A percentile compares a stretch with the other conserved stretches of the same genome.
Evolutionary conservation across 2,329 filamentous ascomycete species (phyloP).

Genomic region (Thielaviopsis ethacetica): DNA sequence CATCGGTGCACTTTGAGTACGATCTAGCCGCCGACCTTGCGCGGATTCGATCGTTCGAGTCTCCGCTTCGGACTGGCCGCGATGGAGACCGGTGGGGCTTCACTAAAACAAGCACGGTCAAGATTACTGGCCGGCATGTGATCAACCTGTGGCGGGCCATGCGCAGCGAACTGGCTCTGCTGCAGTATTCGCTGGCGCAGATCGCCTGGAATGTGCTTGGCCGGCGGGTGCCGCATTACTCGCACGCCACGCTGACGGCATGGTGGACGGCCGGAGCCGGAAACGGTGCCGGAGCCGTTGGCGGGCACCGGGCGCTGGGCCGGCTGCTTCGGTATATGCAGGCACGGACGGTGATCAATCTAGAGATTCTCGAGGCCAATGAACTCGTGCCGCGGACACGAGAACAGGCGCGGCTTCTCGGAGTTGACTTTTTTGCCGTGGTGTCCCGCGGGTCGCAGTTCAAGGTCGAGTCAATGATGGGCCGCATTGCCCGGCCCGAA

Average conservation of each 20-base stretch:
- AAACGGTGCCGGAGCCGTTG: not conserved
- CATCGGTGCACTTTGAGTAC: constrained; percentile 71
- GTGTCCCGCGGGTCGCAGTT: constrained; percentile 91
- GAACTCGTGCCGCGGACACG: constrained; percentile 79
- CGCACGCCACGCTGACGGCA: constrained; percentile 57
- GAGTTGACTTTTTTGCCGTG: constrained; percentile 93
- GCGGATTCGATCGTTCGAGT: not conserved
- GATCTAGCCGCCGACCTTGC: constrained; percentile 73
- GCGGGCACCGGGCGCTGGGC: constrained; percentile 25
- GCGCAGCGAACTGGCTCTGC: constrained; percentile 75
- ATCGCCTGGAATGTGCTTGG: constrained; percentile 85
- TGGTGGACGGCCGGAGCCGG: constrained; percentile 44
- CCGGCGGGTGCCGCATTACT: constrained; percentile 73
- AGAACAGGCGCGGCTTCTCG: constrained; percentile 82
- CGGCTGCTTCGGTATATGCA: constrained; percentile 68
- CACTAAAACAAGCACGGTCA: constrained; percentile 80
- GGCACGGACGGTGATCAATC: constrained; percentile 58
- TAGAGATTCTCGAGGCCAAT: constrained; percentile 84
- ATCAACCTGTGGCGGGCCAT: constrained; percentile 97
- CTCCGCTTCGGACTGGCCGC: constrained; percentile 51
- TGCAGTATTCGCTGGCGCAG: constrained; percentile 95
- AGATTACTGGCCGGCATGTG: constrained; percentile 85
- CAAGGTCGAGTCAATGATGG: constrained; percentile 98
- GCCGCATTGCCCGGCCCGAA: constrained; percentile 92
- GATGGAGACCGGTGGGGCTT: constrained; percentile 86